Evolutionary conservation across 2,329 filamentous ascomycete genomes (phyloP).

Genomic region (Colletotrichum limetticola): DNA sequence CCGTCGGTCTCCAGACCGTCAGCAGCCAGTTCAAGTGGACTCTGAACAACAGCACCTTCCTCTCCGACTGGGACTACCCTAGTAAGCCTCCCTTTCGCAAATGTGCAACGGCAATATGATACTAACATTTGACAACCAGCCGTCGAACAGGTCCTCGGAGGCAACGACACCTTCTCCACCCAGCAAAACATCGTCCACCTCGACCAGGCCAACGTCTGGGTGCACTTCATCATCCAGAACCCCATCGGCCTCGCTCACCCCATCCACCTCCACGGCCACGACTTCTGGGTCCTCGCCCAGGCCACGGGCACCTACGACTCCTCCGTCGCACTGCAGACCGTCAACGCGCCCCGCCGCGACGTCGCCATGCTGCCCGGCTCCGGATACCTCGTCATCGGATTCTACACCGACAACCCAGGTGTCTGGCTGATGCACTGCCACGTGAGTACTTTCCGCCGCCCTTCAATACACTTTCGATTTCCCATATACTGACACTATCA

Average conservation of each 20-base stretch:
- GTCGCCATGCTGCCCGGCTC: slow-evolving; percentile 56
- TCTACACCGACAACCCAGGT: slow-evolving; percentile 61
- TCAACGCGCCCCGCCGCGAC: slow-evolving; percentile 64
- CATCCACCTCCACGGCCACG: slow-evolving; percentile 61
- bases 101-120: neutral
- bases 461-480: too few species aligned
- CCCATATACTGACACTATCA: slow-evolving; percentile 5
- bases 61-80: slow-evolving; percentile 58
- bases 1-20: slow-evolving; percentile 38
- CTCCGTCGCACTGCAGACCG: slow-evolving; percentile 26
- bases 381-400: slow-evolving; percentile 61
- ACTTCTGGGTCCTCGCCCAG: slow-evolving; percentile 46
- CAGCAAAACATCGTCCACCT: slow-evolving; percentile 39
- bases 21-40: slow-evolving; percentile 57
- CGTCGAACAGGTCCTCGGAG: slow-evolving; percentile 36
- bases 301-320: slow-evolving; percentile 39
- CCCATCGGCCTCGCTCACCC: slow-evolving; percentile 50
- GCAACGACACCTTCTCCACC: slow-evolving; percentile 36
- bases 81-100: slow-evolving; percentile 37
- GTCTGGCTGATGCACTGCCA: slow-evolving; percentile 63
- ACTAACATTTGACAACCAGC: slow-evolving; percentile 1
- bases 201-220: slow-evolving; percentile 40
- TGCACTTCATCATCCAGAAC: slow-evolving; percentile 46
- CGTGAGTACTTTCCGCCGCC: slow-evolving; percentile 3
- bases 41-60: slow-evolving; percentile 57